These are phyloP conservation scores for Neonectria neomacrospora DNA, from an alignment of 2,329 filamentous ascomycete genomes.

Conservation along the genomic window DNA sequence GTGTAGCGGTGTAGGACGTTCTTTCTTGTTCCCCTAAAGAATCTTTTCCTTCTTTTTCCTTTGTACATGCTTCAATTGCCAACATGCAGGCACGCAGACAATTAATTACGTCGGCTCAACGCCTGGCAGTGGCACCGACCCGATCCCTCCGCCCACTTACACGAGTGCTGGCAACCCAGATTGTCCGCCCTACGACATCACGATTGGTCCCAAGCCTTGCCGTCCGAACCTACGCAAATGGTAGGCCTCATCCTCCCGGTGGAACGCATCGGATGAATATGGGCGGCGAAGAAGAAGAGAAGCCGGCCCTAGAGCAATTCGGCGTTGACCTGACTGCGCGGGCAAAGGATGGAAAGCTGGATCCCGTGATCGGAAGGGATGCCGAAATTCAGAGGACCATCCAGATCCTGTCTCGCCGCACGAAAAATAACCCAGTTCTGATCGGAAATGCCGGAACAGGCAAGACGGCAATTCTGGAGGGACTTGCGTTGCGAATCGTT, in stretches of 20 bases:
- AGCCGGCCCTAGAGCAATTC: slow-evolving; percentile 89
- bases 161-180: slow-evolving; percentile 40
- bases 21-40: slow-evolving; percentile 12
- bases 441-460: slow-evolving; percentile 92
- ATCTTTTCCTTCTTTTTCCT: slow-evolving; percentile 11
- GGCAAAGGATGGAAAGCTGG: slow-evolving; percentile 88
- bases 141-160: slow-evolving; percentile 46
- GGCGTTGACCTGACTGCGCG: slow-evolving; percentile 89
- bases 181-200: slow-evolving; percentile 35
- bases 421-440: slow-evolving; percentile 96
- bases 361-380: slow-evolving; percentile 95
- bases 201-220: slow-evolving; percentile 53
- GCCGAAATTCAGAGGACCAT: slow-evolving; percentile 93
- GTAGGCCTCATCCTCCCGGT: slow-evolving; percentile 85
- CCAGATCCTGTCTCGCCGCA: slow-evolving; percentile 89
- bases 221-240: slow-evolving; percentile 71
- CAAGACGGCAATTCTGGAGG: slow-evolving; percentile 94
- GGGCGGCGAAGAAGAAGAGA: slow-evolving; percentile 76
- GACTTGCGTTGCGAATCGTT: slow-evolving; percentile 88
- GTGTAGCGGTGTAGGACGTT: slow-evolving; percentile 6
- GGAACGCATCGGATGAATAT: slow-evolving; percentile 96
- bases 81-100: slow-evolving; percentile 57
- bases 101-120: slow-evolving; percentile 52
- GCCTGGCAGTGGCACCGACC: slow-evolving; percentile 48
- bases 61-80: slow-evolving; percentile 24